Evolutionary conservation across 2,329 filamentous ascomycete genomes (phyloP).

Genomic region (Fusarium brachygibbosum): DNA sequence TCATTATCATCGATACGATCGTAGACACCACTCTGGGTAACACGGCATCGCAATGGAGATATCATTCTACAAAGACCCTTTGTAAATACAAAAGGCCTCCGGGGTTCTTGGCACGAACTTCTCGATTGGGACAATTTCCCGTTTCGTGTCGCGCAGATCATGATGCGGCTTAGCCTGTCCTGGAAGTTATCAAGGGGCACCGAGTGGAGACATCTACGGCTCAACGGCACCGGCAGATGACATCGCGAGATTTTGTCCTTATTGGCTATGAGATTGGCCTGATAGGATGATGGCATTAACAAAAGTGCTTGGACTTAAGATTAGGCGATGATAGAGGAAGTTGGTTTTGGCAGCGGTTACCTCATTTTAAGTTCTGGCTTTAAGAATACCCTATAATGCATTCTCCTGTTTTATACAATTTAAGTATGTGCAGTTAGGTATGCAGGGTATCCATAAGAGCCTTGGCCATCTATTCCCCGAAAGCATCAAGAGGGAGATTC

Average conservation of each 20-base stretch:
- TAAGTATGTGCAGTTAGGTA: too few relatives aligned
- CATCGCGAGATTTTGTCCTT: background rate
- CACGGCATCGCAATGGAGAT: constrained; percentile 23
- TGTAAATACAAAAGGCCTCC: constrained; percentile 21
- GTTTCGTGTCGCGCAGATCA: constrained; percentile 21
- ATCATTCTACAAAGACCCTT: constrained; percentile 20
- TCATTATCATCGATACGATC: background rate
- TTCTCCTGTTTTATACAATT: too few relatives aligned
- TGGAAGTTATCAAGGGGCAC: constrained; percentile 19
- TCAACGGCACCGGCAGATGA: constrained; percentile 24
- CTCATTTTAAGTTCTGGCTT: background rate
- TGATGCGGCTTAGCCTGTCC: constrained; percentile 6
- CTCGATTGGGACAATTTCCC: constrained; percentile 26
- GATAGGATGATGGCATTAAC: background rate
- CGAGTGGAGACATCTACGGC: constrained; percentile 15
- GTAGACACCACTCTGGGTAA: constrained; percentile 24
- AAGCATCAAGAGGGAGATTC: too few relatives aligned
- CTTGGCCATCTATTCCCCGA: too few relatives aligned
- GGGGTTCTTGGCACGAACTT: constrained; percentile 27
- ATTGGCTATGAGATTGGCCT: background rate
- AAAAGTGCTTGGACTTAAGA: constrained; percentile 22
- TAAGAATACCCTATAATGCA: too few relatives aligned
- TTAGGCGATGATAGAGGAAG: background rate
- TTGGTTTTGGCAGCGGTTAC: background rate
- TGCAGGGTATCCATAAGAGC: too few relatives aligned